Evolutionary conservation across 1,284 basidiomycete species (phyloP).

Genomic region (Rhodotorula mucilaginosa): DNA sequence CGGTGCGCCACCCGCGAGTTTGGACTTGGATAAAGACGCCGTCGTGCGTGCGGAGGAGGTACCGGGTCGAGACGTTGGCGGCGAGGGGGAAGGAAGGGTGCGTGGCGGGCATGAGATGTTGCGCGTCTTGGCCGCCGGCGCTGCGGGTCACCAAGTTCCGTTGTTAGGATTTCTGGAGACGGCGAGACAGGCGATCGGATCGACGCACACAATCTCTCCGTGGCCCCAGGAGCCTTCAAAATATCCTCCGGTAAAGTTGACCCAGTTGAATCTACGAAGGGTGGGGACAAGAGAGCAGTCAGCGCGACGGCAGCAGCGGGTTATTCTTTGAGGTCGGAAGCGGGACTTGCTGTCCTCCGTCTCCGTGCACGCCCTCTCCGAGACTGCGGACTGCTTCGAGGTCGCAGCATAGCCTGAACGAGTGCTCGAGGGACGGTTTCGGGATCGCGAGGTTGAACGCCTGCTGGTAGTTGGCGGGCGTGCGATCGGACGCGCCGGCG

Average conservation of each 20-base stretch:
- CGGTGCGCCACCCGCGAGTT: slow-evolving; percentile 38
- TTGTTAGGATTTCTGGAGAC: not conserved
- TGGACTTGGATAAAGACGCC: slow-evolving; percentile 31
- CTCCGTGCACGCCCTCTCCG: slow-evolving; percentile 27
- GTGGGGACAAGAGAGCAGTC: not conserved
- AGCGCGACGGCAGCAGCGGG: not conserved
- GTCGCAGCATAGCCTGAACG: slow-evolving; percentile 37
- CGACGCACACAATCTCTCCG: slow-evolving; percentile 26
- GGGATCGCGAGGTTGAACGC: slow-evolving; percentile 28
- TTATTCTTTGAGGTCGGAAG: not conserved
- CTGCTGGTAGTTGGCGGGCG: slow-evolving; percentile 10
- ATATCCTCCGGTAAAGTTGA: slow-evolving; percentile 36
- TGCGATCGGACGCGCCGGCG: not conserved
- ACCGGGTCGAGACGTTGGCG: slow-evolving; percentile 34
- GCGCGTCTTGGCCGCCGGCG: slow-evolving; percentile 37
- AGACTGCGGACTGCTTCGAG: slow-evolving; percentile 33
- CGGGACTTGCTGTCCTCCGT: slow-evolving; percentile 35
- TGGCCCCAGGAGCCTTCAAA: slow-evolving; percentile 25
- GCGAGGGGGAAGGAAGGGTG: slow-evolving; percentile 31
- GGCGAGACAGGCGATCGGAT: not conserved
- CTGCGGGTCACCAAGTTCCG: not conserved
- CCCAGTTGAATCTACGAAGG: slow-evolving; percentile 27
- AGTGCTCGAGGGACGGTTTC: slow-evolving; percentile 13
- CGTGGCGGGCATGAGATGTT: slow-evolving; percentile 21
- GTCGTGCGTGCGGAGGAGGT: slow-evolving; percentile 31